These are phyloP conservation scores for Panicum hallii DNA, from an alignment of 202 grass and related monocot species.

Conservation along the genomic window DNA sequence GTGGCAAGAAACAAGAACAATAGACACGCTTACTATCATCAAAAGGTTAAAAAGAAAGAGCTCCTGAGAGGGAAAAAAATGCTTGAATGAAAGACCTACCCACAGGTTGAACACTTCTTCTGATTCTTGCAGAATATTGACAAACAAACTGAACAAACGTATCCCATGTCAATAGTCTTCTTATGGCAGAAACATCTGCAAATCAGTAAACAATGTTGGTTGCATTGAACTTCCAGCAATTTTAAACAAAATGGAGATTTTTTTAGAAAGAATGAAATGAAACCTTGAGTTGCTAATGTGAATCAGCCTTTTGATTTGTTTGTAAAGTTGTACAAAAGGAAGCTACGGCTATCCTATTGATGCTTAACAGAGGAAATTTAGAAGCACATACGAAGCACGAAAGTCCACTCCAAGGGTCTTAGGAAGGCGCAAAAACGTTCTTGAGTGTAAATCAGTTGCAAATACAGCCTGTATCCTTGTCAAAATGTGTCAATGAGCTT, in stretches of 20 bases:
- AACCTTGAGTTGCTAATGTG: background rate
- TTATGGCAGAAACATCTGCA: constrained; percentile 97
- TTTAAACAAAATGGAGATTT: constrained; percentile 10
- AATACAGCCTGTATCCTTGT: constrained; percentile 75
- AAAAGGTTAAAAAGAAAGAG: constrained; percentile 2
- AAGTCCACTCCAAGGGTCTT: constrained; percentile 97
- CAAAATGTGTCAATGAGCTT: constrained; percentile 32
- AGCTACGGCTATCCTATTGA: background rate
- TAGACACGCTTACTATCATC: background rate
- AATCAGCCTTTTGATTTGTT: background rate
- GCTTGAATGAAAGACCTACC: constrained; percentile 56
- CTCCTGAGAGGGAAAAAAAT: background rate
- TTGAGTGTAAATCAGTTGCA: constrained; percentile 87
- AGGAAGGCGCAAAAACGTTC: constrained; percentile 88
- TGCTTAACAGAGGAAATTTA: constrained; percentile 9
- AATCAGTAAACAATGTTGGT: constrained; percentile 41
- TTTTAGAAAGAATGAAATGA: background rate
- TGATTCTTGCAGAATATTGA: constrained; percentile 99
- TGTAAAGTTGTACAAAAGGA: background rate
- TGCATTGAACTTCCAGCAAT: constrained; percentile 5
- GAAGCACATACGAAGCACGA: constrained; percentile 84
- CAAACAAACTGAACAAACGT: constrained; percentile 95
- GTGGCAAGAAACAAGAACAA: constrained; percentile 7
- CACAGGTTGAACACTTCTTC: constrained; percentile 96
- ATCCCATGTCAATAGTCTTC: constrained; percentile 97